Percentiles rank a stretch among this genome's conserved stretches.
phyloP scores from a whole-genome alignment of 495 filamentous ascomycete genomes.

The Aspergillus mulundensis region DNA sequence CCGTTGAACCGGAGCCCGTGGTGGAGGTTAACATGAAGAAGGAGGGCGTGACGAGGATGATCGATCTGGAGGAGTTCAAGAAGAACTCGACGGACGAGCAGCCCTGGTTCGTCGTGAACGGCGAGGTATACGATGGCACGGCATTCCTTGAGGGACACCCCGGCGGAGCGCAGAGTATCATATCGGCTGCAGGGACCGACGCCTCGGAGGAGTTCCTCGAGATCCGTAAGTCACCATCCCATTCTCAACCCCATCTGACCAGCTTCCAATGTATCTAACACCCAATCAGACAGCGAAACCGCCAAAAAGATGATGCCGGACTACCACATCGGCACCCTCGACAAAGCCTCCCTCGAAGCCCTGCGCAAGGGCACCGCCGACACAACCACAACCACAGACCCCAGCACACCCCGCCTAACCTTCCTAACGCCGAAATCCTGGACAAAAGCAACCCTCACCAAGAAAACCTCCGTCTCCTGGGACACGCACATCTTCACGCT shows the following conservation, averaged over 20 bases:
- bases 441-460: conserved; percentile 62
- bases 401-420: conserved; percentile 42
- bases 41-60: conserved; percentile 55
- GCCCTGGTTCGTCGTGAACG: conserved; percentile 91
- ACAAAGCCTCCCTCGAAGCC: conserved; percentile 50
- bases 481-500: conserved; percentile 86
- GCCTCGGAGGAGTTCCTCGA: conserved; percentile 91
- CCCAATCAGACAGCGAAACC: conserved; percentile 73
- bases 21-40: conserved; percentile 80
- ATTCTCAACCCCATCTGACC: neutral
- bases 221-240: conserved; percentile 75
- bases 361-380: conserved; percentile 35
- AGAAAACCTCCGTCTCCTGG: conserved; percentile 65
- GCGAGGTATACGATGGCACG: conserved; percentile 90
- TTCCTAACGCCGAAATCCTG: conserved; percentile 73
- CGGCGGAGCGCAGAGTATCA: conserved; percentile 84
- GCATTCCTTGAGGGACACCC: conserved; percentile 81
- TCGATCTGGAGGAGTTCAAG: conserved; percentile 70
- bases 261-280: neutral
- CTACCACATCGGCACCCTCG: conserved; percentile 82
- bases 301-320: conserved; percentile 87
- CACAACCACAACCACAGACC: conserved; percentile 21
- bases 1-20: conserved; percentile 37
- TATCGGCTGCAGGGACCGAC: conserved; percentile 77
- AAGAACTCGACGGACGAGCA: conserved; percentile 60